Evolutionary conservation across 148 eudicot species (phyloP), one percentile per base, ranked within the genome.

Genomic region (Fagopyrum tataricum): DNA sequence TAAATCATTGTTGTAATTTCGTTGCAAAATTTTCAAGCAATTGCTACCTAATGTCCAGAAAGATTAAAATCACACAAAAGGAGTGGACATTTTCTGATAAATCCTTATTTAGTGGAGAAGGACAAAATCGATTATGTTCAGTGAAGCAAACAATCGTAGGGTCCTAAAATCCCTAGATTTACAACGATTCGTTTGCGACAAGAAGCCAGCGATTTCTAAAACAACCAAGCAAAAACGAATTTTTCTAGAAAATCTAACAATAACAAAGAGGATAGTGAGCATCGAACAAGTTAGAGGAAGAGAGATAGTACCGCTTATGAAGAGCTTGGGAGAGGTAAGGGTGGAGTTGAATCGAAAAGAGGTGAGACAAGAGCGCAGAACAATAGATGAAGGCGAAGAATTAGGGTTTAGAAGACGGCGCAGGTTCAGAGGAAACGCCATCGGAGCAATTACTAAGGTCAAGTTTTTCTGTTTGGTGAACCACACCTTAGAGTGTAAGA

Each of bases 301-400:
- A 70, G 26, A 70, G 73, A 46, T 26, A 21, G 5, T 70, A 72
- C 74, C 74, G 46, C 74, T 72, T 10, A 72, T 72, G 74, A 72
- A 72, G 39, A 72, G 59, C 64, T 72, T 72, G 59, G 74, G 74
- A 72, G 74, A 72, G 24, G 74, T 72, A 13, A 72, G 74, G 53
- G 74, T 72, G 15, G 74, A 52, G 53, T 18, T 72, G 14, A 53
- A 72, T 72, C 74, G 43, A 53, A 39, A n/a, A 7, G 20, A 39
- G 15, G 44, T 51, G 21, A 72, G 64, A 14, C n/a, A 61, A 24
- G 74, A 51, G 41, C 58, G 74, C 49, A 72, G 58, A 49, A 47
- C 4, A 44, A 31, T 26, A 14, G 31, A 72, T 14, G 74, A 40
- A 31, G 74, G 23, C 0, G 46, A 48, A 72, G 14, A 52, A 18